phyloP scores from a whole-genome alignment of 768 basidiomycete genomes.

The Hortiboletus campestris region DNA sequence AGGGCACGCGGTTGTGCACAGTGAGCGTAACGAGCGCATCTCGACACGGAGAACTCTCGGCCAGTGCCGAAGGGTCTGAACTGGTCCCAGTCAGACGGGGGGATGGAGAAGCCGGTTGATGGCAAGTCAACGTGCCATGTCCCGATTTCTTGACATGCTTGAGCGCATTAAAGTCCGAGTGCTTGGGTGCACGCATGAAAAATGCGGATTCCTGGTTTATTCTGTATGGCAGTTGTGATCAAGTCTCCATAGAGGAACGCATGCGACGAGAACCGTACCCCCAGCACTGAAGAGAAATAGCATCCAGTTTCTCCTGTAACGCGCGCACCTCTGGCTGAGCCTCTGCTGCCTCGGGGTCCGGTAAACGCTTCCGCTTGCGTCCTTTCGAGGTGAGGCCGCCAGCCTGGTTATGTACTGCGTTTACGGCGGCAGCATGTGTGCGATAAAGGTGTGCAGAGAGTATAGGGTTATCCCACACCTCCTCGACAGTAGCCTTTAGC shows the following conservation, averaged over 20 bases:
- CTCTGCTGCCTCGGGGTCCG: slow-evolving; percentile 18
- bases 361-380: slow-evolving; percentile 37
- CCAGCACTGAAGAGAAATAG: slow-evolving; percentile 56
- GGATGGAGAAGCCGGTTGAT: background rate
- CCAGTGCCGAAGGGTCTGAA: background rate
- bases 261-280: slow-evolving; percentile 41
- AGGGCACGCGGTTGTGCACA: slow-evolving; percentile 57
- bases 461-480: slow-evolving; percentile 52
- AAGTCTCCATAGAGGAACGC: background rate
- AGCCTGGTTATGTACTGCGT: slow-evolving; percentile 34
- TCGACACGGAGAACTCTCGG: background rate
- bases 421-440: slow-evolving; percentile 49
- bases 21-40: slow-evolving; percentile 59
- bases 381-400: slow-evolving; percentile 28
- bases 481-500: slow-evolving; percentile 42
- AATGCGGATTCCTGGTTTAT: slow-evolving; percentile 50
- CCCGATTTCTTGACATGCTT: slow-evolving; percentile 27
- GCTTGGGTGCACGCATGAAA: slow-evolving; percentile 63
- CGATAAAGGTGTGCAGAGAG: slow-evolving; percentile 56
- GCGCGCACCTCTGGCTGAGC: slow-evolving; percentile 45
- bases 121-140: slow-evolving; percentile 32
- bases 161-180: slow-evolving; percentile 65
- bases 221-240: slow-evolving; percentile 33
- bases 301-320: slow-evolving; percentile 52
- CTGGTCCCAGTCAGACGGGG: background rate